A percentile compares a stretch with the other conserved stretches of the same genome.
Evolutionary conservation across 2,329 filamentous ascomycete genomes (phyloP).

Genomic region (Exophiala phaeomuriformis): DNA sequence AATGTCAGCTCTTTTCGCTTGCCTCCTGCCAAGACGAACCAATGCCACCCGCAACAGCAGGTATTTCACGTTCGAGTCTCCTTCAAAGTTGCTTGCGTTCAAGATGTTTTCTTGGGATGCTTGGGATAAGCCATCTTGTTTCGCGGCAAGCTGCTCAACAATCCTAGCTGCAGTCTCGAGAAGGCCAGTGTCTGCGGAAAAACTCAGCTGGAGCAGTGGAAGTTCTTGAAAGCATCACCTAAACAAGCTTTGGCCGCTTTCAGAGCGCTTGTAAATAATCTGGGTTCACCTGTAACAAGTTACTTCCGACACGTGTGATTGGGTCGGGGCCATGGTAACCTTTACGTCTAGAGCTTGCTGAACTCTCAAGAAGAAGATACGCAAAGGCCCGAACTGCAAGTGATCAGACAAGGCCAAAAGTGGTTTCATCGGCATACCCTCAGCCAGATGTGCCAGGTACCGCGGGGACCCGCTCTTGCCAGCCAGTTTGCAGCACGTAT

Average conservation of each 20-base stretch:
- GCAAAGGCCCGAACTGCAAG: constrained; percentile 50
- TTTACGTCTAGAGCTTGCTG: constrained; percentile 31
- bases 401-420: neutral
- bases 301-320: constrained; percentile 2
- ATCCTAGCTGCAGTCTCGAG: constrained; percentile 53
- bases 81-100: constrained; percentile 6
- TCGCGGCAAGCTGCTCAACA: constrained; percentile 55
- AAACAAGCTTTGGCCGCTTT: constrained; percentile 60
- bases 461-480: neutral
- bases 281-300: constrained; percentile 39
- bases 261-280: constrained; percentile 60
- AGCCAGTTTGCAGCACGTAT: constrained; percentile 28
- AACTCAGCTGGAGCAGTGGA: constrained; percentile 1
- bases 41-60: constrained; percentile 58
- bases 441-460: constrained; percentile 5
- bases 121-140: constrained; percentile 3
- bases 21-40: constrained; percentile 41
- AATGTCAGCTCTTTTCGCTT: constrained; percentile 2
- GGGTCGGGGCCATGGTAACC: neutral
- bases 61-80: constrained; percentile 45
- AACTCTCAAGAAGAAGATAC: constrained; percentile 60
- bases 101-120: neutral
- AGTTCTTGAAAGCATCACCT: neutral
- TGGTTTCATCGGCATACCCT: neutral
- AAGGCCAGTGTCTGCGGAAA: constrained; percentile 32